A percentile compares a stretch with the other conserved stretches of the same genome.
Conservation (phyloP, 169 alveolate species). For the Theileria orientalis region DNA sequence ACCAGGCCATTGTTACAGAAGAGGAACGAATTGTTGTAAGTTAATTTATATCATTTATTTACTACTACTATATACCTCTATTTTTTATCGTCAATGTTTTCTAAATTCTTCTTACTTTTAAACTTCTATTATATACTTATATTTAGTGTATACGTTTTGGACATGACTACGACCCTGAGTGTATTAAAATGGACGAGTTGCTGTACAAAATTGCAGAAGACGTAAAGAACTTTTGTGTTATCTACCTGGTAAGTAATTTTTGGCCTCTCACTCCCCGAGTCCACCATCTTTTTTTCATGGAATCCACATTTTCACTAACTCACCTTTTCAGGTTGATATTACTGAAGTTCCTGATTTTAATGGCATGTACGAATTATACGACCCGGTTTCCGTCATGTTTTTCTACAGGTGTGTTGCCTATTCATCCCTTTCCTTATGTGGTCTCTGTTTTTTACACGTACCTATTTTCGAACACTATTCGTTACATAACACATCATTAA, state of each 20-base stretch:
- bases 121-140: no score
- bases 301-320: background rate
- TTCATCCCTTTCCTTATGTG: background rate
- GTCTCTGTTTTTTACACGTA: background rate
- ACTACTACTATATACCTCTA: no score
- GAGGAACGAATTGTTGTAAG: conserved; percentile 92
- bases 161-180: conserved; percentile 95
- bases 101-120: background rate
- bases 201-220: conserved; percentile 94
- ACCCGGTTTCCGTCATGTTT: conserved; percentile 98
- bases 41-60: background rate
- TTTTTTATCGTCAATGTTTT: background rate
- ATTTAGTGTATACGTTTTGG: conserved; percentile 94
- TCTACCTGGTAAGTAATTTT: conserved; percentile 86
- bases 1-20: conserved; percentile 96
- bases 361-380: conserved; percentile 97
- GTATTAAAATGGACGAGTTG: conserved; percentile 98
- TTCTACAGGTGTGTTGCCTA: conserved; percentile 81
- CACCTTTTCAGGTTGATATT: conserved; percentile 84
- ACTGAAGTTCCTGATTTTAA: conserved; percentile 98
- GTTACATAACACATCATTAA: background rate
- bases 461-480: background rate
- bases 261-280: background rate
- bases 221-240: conserved; percentile 93
- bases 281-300: background rate